Evolutionary conservation across 306 rosid species (phyloP).

Genomic region (Inga oerstediana): DNA sequence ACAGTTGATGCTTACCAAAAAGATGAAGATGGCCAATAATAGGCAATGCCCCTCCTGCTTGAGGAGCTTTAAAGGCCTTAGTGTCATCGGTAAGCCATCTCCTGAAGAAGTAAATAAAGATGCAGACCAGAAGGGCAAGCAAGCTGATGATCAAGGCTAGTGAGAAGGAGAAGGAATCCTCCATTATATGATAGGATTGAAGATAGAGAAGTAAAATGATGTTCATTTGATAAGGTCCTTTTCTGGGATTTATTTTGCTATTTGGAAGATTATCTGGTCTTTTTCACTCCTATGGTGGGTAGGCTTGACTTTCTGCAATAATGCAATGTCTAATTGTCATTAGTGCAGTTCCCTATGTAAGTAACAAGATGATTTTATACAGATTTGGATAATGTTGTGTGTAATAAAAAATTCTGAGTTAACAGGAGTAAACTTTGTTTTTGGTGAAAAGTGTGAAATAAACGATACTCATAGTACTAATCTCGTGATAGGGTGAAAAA

Average conservation of each 20-base stretch:
- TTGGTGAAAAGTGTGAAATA: neutral
- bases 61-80: constrained; percentile 21
- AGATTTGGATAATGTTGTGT: neutral
- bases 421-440: neutral
- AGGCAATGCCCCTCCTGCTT: constrained; percentile 44
- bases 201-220: neutral
- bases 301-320: neutral
- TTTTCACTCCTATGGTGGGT: neutral
- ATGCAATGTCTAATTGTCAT: neutral
- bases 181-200: constrained; percentile 24
- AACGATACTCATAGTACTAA: neutral
- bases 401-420: neutral
- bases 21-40: constrained; percentile 46
- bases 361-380: neutral
- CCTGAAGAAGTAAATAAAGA: constrained; percentile 17
- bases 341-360: neutral
- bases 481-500: neutral
- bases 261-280: neutral
- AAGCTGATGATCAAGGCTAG: constrained; percentile 3
- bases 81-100: neutral
- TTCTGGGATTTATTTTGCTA: neutral
- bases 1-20: constrained; percentile 23
- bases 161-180: constrained; percentile 15
- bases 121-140: constrained; percentile 21
- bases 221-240: neutral